Evolutionary conservation across 148 eudicot genomes (phyloP), one percentile per base, ranked within the genome.

Genomic region (Bassia scoparia): DNA sequence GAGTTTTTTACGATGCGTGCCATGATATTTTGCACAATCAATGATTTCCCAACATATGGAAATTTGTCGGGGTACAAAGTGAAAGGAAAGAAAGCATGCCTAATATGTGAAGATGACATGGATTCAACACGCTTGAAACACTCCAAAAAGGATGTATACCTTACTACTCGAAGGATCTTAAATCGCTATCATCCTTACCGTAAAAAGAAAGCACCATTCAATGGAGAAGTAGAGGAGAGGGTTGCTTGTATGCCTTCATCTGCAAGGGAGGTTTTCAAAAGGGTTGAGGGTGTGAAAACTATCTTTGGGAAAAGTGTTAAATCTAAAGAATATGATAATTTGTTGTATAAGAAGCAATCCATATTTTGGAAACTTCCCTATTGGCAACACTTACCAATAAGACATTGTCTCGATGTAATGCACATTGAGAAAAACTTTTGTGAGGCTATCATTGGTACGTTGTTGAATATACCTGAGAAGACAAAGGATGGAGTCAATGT

Each of bases 21-120:
- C 15, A 61, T 72, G 53, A 18, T 81, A 13, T 64, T 74, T 38
- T 77, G 78, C 24, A 81, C 72, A 0, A 64, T 74, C 1, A 81
- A 75, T 58, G 72, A 81, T 17, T 81, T 81, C 50, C 74, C 68
- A 3, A 61, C 55, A 0, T 76, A 80, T 60, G 73, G 67, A 1
- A 70, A 71, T 50, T n/a, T 76, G 2, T 65, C 71, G 0, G 70
- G 74, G 9, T 72, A 63, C 43, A 72, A 43, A 20, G 58, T 35
- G 4, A 64, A 71, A 53, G 83, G 79, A n/a, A n/a, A n/a, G n/a
- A n/a, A n/a, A n/a, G n/a, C n/a, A n/a, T n/a, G n/a, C n/a, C n/a
- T n/a, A n/a, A n/a, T n/a, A n/a, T n/a, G n/a, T n/a, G n/a, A n/a
- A n/a, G n/a, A n/a, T n/a, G n/a, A n/a, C n/a, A n/a, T n/a, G n/a